Conservation (phyloP, 495 filamentous ascomycete genomes). For the Hyphodiscus hymeniophilus region DNA sequence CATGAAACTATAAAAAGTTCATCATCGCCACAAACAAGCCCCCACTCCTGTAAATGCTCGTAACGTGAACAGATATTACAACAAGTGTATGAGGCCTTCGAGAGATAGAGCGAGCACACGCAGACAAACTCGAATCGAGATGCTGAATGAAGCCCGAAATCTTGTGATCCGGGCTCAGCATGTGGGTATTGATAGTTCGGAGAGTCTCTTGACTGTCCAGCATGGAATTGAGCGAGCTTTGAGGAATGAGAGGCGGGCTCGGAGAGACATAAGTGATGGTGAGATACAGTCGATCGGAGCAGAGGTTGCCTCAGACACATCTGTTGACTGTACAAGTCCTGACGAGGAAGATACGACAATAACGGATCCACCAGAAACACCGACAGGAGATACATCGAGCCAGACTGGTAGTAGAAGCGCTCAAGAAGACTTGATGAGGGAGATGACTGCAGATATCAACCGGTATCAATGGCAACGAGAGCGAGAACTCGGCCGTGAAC, state of each 20-base stretch:
- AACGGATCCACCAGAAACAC: too few species aligned
- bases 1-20: too few species aligned
- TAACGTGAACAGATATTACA: neutral
- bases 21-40: too few species aligned
- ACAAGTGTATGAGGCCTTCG: too few species aligned
- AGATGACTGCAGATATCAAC: conserved; percentile 2
- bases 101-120: neutral
- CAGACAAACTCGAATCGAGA: neutral
- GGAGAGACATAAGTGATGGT: neutral
- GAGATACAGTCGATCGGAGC: neutral
- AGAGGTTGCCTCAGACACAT: too few species aligned
- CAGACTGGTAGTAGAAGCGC: neutral
- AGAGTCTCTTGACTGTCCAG: neutral
- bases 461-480: neutral
- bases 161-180: neutral
- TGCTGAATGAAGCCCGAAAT: neutral
- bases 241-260: neutral
- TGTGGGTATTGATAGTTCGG: neutral
- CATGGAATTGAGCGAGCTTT: neutral
- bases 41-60: neutral
- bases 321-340: too few species aligned
- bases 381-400: too few species aligned
- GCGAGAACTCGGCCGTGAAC: neutral
- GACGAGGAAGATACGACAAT: too few species aligned
- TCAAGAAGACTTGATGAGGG: neutral